A percentile compares a stretch with the other conserved stretches of the same genome.
phyloP scores from a whole-genome alignment of 805 yeast genomes.

The Saccharomycopsis synnaedendra region DNA sequence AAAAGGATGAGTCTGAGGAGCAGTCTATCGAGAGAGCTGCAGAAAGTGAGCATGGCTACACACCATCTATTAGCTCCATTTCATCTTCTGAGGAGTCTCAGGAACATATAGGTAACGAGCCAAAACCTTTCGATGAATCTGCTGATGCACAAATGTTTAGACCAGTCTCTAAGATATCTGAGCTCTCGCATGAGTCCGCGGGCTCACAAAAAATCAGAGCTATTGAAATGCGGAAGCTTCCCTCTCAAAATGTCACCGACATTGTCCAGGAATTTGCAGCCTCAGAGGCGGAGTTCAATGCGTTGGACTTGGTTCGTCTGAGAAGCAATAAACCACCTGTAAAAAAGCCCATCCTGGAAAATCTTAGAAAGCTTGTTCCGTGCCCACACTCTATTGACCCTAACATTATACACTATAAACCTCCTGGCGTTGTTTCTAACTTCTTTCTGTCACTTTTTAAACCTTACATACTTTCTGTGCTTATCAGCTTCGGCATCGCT shows the following conservation, averaged over 20 bases:
- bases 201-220: slow-evolving; percentile 9
- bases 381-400: not conserved
- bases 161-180: not conserved
- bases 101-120: not conserved
- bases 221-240: slow-evolving; percentile 18
- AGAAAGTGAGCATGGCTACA: not conserved
- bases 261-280: slow-evolving; percentile 33
- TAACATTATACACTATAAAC: not conserved
- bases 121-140: not conserved
- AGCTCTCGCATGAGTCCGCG: not conserved
- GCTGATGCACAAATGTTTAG: not conserved
- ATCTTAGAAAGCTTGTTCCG: not conserved
- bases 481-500: slow-evolving; percentile 52
- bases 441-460: slow-evolving; percentile 41
- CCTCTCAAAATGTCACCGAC: slow-evolving; percentile 33
- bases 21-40: not conserved
- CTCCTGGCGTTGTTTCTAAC: slow-evolving; percentile 12
- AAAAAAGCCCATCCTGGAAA: not conserved
- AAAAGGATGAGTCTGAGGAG: not conserved
- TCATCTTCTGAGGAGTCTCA: slow-evolving; percentile 4
- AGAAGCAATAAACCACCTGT: not conserved
- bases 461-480: slow-evolving; percentile 61
- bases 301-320: not conserved
- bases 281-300: slow-evolving; percentile 16
- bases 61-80: slow-evolving; percentile 1